Conservation (phyloP, 805 yeast genomes). For the Wickerhamiella siamensis region DNA sequence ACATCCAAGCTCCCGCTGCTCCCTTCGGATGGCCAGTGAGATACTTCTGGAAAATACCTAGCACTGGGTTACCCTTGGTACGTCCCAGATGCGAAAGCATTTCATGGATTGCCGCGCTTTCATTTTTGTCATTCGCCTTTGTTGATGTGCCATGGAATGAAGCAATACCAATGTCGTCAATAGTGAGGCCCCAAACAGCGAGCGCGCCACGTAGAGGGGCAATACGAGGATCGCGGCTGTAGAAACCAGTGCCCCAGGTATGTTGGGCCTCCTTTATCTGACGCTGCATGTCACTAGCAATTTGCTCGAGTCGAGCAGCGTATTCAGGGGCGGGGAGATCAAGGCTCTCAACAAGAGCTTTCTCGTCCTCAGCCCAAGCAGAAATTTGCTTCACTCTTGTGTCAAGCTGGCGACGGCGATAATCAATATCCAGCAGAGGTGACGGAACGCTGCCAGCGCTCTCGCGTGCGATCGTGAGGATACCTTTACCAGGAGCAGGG, state of each 20-base stretch:
- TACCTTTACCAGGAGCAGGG: constrained; percentile 99
- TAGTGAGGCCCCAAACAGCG: constrained; percentile 81
- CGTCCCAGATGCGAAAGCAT: constrained; percentile 96
- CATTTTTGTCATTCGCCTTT: constrained; percentile 97
- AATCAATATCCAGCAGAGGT: constrained; percentile 73
- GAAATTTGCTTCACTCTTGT: constrained; percentile 64
- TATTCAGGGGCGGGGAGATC: constrained; percentile 39
- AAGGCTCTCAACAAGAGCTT: constrained; percentile 53
- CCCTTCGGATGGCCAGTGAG: constrained; percentile 99
- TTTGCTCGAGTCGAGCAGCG: constrained; percentile 75
- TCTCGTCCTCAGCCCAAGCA: constrained; percentile 74
- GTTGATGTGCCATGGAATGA: constrained; percentile 99
- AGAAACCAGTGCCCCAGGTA: constrained; percentile 94
- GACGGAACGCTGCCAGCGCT: constrained; percentile 70
- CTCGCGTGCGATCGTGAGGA: constrained; percentile 94
- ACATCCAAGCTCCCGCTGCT: constrained; percentile 99
- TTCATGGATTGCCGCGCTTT: constrained; percentile 73
- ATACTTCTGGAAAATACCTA: constrained; percentile 97
- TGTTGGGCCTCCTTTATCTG: constrained; percentile 81
- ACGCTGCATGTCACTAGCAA: constrained; percentile 66
- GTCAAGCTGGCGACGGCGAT: constrained; percentile 84
- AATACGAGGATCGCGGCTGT: constrained; percentile 78
- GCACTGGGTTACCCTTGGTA: constrained; percentile 92
- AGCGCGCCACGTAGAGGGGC: constrained; percentile 95
- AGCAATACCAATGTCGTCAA: constrained; percentile 92